Evolutionary conservation across 768 basidiomycete genomes (phyloP), one percentile per base, ranked within the genome.

Genomic region (Termitomyces sp.): DNA sequence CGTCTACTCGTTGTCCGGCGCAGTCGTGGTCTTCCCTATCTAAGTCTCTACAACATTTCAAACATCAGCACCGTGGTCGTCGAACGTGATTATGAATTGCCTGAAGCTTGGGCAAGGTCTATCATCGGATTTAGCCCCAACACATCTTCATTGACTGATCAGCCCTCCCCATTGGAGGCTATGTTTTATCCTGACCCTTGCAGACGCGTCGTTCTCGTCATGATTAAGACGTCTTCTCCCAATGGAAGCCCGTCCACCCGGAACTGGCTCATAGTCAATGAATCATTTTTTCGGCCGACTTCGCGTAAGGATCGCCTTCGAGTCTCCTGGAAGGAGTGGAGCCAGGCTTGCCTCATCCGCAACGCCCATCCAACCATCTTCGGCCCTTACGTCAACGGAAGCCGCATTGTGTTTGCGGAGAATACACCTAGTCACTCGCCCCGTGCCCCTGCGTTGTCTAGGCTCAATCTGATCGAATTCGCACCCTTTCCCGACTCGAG

Each of bases 141-240:
- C 59, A 71, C 70, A 13, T 75, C 80, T 40, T 72, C 77, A 8
- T 72, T 68, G 60, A 66, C 62, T 47, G 76, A 79, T 28, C 57
- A 70, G 30, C 54, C 66, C 4, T 67, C 74, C 1, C 68, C 73
- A 30, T 64, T 77, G 2, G 77, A 69, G 47, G 79, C 82, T 8
- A 67, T 85, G n/a, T 86, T 87, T 65, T 81, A 80, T 59, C 72
- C 76, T 36, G 83, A 85, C 61, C 81, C 84, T 8, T 71, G 75
- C 35, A 72, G 73, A 56, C 78, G 83, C 33, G 65, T 84, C 56
- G 72, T 81, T 20, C 74, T 80, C 47, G 61, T 86, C 47, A 73
- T 75, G 32, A 80, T 81, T 36, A 77, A 75, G 55, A 72, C 75
- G 4, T 65, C 72, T 24, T 65, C 68, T 35, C 69, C 72, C 30